phyloP scores from a whole-genome alignment of 1,284 basidiomycete genomes.

The Ganoderma meredithae region DNA sequence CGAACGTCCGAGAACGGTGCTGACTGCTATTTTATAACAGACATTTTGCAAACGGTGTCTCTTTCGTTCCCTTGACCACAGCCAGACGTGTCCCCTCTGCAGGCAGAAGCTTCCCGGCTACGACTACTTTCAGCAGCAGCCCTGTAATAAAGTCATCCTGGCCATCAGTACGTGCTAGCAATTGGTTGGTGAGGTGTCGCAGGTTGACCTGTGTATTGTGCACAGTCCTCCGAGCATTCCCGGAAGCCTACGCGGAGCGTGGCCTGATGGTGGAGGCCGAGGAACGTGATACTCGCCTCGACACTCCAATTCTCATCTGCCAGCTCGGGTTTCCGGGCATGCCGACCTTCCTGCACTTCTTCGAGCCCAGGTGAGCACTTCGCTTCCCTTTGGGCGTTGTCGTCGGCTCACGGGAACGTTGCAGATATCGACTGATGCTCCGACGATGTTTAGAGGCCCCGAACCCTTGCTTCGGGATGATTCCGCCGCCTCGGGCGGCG shows the following conservation, averaged over 20 bases:
- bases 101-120: slow-evolving; percentile 79
- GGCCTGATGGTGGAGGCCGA: slow-evolving; percentile 71
- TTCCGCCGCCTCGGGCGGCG: slow-evolving; percentile 65
- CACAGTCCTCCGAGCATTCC: slow-evolving; percentile 71
- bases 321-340: slow-evolving; percentile 91
- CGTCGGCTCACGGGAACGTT: slow-evolving; percentile 28
- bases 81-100: slow-evolving; percentile 84
- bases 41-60: slow-evolving; percentile 93
- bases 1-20: slow-evolving; percentile 2
- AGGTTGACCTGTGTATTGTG: background rate
- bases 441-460: slow-evolving; percentile 85
- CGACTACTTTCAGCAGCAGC: slow-evolving; percentile 84
- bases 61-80: slow-evolving; percentile 89
- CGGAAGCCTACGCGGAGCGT: slow-evolving; percentile 62
- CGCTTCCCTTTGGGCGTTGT: background rate
- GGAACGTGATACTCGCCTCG: slow-evolving; percentile 78
- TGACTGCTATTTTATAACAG: slow-evolving; percentile 46
- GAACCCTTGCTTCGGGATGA: slow-evolving; percentile 88
- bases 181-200: background rate
- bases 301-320: slow-evolving; percentile 92
- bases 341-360: slow-evolving; percentile 91
- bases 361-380: slow-evolving; percentile 75
- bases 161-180: slow-evolving; percentile 67
- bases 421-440: slow-evolving; percentile 88
- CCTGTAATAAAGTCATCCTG: slow-evolving; percentile 70